These are phyloP conservation scores for Lactifluus rugatus DNA, from an alignment of 768 basidiomycete genomes.

Conservation along the genomic window DNA sequence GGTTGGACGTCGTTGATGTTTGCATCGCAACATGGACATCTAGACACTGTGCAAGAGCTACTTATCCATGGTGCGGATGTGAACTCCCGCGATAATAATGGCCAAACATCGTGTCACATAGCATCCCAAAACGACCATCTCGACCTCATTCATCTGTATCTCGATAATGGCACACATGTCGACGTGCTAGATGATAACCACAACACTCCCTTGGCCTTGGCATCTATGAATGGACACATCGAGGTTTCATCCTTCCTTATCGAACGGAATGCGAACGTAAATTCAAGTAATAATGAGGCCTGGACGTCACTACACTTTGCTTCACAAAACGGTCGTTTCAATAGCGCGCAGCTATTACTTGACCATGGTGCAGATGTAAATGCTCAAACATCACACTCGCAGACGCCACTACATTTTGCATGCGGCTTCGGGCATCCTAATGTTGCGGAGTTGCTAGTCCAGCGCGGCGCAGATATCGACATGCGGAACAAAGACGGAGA, in stretches of 20 bases:
- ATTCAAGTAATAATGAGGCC: not conserved
- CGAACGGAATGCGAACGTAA: not conserved
- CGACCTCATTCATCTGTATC: too few species aligned
- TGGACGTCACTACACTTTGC: not conserved
- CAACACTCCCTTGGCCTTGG: not conserved
- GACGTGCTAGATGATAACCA: too few species aligned
- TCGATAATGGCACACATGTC: too few species aligned
- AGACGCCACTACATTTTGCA: not conserved
- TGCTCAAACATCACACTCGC: not conserved
- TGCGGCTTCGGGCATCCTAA: not conserved
- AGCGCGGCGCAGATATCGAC: not conserved
- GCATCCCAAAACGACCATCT: too few species aligned
- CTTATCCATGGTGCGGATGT: too few species aligned
- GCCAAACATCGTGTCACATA: too few species aligned
- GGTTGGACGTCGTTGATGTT: too few species aligned
- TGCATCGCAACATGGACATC: too few species aligned
- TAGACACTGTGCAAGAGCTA: too few species aligned
- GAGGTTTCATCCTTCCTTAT: not conserved
- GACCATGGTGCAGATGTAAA: too few species aligned
- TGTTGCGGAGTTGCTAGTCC: not conserved
- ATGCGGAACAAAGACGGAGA: not conserved
- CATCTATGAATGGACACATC: not conserved
- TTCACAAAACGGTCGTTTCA: not conserved
- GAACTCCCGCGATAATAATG: too few species aligned
- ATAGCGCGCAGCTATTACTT: too few species aligned